phyloP scores from a whole-genome alignment of 768 basidiomycete species.

The Lactarius vividus region DNA sequence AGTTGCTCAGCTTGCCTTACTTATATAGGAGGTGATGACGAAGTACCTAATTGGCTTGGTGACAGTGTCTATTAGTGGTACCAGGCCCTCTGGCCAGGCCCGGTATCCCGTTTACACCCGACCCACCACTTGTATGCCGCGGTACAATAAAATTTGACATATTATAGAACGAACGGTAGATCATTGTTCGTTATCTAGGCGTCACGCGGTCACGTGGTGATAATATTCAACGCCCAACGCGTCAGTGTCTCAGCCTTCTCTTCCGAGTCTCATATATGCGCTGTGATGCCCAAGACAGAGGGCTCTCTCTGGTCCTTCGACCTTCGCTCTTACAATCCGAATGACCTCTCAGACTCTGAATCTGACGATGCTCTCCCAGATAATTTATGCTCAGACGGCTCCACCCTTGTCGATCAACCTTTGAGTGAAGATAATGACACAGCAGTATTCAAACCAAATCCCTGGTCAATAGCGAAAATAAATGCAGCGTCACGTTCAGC shows the following conservation, averaged over 20 bases:
- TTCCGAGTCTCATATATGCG: background rate
- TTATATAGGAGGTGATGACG: slow-evolving; percentile 22
- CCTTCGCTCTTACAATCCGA: slow-evolving; percentile 30
- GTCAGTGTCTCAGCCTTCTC: slow-evolving; percentile 2
- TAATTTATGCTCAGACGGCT: slow-evolving; percentile 17
- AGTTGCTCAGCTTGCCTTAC: background rate
- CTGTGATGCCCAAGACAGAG: slow-evolving; percentile 14
- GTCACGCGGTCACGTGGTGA: background rate
- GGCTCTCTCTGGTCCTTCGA: slow-evolving; percentile 35
- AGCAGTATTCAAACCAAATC: slow-evolving; percentile 69
- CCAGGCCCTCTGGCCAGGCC: background rate
- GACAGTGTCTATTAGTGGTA: background rate
- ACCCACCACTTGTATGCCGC: no score
- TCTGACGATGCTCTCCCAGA: slow-evolving; percentile 22
- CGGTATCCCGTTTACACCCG: background rate
- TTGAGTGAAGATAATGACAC: slow-evolving; percentile 48
- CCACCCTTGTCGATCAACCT: slow-evolving; percentile 31
- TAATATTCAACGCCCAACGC: background rate
- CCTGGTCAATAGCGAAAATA: slow-evolving; percentile 77
- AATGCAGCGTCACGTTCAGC: slow-evolving; percentile 59
- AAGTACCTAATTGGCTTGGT: background rate
- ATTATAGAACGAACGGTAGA: no score
- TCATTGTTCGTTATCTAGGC: background rate
- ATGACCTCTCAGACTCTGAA: slow-evolving; percentile 30
- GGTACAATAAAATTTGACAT: no score